phyloP scores from a whole-genome alignment of 2,329 filamentous ascomycete species.

The Xylariaceae sp. region DNA sequence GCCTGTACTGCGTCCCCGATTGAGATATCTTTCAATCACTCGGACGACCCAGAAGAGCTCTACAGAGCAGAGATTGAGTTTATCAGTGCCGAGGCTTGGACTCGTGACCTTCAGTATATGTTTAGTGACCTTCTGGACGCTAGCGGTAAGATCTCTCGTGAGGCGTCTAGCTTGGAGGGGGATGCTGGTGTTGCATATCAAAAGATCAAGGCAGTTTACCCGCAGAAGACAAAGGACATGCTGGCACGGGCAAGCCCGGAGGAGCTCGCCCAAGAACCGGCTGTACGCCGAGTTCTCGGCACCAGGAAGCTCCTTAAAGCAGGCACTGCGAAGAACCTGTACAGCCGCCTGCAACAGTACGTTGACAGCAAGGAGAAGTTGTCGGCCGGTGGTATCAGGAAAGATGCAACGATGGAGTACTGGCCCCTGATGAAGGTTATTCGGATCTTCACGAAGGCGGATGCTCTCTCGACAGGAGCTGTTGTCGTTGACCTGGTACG shows the following conservation, averaged over 20 bases:
- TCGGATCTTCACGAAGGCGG: constrained; percentile 31
- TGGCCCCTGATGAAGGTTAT: constrained; percentile 46
- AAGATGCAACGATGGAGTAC: constrained; percentile 19
- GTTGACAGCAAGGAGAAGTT: constrained; percentile 29
- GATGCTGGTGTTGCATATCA: constrained; percentile 26
- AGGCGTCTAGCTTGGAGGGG: constrained; percentile 18
- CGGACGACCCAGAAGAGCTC: constrained; percentile 20
- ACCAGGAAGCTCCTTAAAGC: constrained; percentile 21
- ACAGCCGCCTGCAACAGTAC: constrained; percentile 23
- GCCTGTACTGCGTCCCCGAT: constrained; percentile 27
- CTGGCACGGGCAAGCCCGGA: constrained; percentile 19
- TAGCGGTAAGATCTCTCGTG: constrained; percentile 21
- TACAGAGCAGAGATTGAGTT: constrained; percentile 29
- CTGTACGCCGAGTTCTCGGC: constrained; percentile 23
- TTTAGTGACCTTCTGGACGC: constrained; percentile 21
- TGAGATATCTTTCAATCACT: constrained; percentile 27
- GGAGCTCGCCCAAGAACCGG: constrained; percentile 19
- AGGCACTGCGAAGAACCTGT: constrained; percentile 19
- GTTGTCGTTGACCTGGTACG: constrained; percentile 32
- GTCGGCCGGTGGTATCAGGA: constrained; percentile 11
- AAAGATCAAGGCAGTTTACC: constrained; percentile 28
- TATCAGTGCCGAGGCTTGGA: constrained; percentile 23
- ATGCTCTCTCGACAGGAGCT: constrained; percentile 31
- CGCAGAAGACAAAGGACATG: constrained; percentile 25
- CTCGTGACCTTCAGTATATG: constrained; percentile 21